Evolutionary conservation across 140 eudicot species (phyloP).

Genomic region (Oenanthe javanica): DNA sequence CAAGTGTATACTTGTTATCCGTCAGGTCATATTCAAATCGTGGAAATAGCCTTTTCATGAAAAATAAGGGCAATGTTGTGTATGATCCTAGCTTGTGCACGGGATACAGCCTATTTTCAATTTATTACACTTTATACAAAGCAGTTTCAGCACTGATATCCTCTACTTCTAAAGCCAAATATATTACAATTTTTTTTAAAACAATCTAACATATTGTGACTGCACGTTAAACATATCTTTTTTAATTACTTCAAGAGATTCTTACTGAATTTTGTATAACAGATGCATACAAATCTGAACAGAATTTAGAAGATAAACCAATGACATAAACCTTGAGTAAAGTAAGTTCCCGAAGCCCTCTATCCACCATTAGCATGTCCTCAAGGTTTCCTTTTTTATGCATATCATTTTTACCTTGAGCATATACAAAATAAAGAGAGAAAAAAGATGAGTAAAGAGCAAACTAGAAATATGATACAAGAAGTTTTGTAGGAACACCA

Average conservation of each 20-base stretch:
- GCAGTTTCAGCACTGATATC: not conserved
- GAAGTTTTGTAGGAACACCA: not conserved
- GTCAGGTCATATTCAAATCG: no score
- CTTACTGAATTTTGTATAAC: not conserved
- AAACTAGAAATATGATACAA: not conserved
- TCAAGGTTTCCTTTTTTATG: slow-evolving; percentile 58
- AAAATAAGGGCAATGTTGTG: not conserved
- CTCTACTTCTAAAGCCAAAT: not conserved
- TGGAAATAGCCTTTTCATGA: not conserved
- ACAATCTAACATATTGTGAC: not conserved
- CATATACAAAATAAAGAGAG: not conserved
- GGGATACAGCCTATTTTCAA: not conserved
- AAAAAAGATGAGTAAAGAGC: not conserved
- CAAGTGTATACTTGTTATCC: not conserved
- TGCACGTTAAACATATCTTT: not conserved
- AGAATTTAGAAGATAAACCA: not conserved
- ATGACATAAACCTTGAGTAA: slow-evolving; percentile 51
- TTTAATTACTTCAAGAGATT: not conserved
- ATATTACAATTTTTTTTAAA: not conserved
- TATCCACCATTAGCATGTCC: slow-evolving; percentile 87
- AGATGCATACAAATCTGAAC: not conserved
- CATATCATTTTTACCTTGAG: slow-evolving; percentile 32
- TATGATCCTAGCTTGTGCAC: not conserved
- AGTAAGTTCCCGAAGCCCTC: slow-evolving; percentile 72
- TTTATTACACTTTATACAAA: not conserved